Conservation (phyloP, 441 rosid species). For the Kokia cookei region DNA sequence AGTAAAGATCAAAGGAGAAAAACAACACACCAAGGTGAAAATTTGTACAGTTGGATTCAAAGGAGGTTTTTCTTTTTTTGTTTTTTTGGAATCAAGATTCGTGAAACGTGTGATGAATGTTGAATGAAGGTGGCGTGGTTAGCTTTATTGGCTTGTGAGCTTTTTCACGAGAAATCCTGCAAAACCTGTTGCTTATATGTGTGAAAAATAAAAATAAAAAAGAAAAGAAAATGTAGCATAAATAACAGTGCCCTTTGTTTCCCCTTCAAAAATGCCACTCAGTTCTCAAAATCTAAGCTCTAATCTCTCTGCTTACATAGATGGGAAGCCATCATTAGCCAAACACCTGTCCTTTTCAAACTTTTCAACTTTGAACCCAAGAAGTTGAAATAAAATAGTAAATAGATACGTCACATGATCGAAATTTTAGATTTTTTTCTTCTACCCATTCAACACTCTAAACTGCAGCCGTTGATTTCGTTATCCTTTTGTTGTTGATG, state of each 20-base stretch:
- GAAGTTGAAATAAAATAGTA: not conserved
- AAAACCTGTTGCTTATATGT: not conserved
- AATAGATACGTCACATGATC: not conserved
- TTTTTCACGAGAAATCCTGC: constrained; percentile 35
- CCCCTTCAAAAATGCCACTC: not conserved
- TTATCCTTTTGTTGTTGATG: too few species aligned
- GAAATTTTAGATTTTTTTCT: not conserved
- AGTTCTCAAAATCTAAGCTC: not conserved
- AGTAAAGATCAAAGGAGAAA: not conserved
- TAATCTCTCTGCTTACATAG: not conserved
- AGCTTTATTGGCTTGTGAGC: constrained; percentile 31
- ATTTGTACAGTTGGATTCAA: not conserved
- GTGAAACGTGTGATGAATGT: constrained; percentile 30
- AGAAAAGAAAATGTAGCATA: not conserved
- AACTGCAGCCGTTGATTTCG: too few species aligned
- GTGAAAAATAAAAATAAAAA: not conserved
- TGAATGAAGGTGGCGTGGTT: constrained; percentile 9
- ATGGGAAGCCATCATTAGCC: constrained; percentile 1
- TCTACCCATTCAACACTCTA: too few species aligned
- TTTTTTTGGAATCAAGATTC: not conserved
- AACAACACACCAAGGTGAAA: not conserved
- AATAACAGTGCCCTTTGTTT: not conserved
- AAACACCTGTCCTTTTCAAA: constrained; percentile 16
- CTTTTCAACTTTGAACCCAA: not conserved
- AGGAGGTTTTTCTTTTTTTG: not conserved